phyloP scores from a whole-genome alignment of 352 stramenopile species.

The Paralagenidium karlingii region DNA sequence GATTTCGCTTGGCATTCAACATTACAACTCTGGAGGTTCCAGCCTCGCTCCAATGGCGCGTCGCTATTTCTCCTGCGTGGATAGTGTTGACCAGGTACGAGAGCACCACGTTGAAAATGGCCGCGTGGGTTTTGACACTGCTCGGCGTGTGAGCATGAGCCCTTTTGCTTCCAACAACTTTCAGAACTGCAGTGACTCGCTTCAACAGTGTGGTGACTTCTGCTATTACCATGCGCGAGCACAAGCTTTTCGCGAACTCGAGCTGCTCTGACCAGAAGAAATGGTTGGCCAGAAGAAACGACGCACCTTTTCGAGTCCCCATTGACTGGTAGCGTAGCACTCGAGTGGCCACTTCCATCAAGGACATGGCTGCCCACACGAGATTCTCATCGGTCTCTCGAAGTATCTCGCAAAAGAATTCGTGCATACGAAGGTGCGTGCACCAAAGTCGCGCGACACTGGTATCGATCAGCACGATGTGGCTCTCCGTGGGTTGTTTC shows the following conservation, averaged over 20 bases:
- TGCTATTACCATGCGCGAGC: too few species aligned
- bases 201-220: slow-evolving; percentile 13
- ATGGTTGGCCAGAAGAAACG: too few species aligned
- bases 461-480: too few species aligned
- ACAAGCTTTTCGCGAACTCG: too few species aligned
- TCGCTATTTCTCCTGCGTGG: slow-evolving; percentile 15
- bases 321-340: slow-evolving; percentile 17
- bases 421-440: slow-evolving; percentile 12
- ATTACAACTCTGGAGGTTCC: slow-evolving; percentile 13
- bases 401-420: slow-evolving; percentile 12
- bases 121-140: not conserved
- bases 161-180: slow-evolving; percentile 15
- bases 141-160: slow-evolving; percentile 1
- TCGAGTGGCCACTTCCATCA: slow-evolving; percentile 22
- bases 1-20: slow-evolving; percentile 13
- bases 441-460: too few species aligned
- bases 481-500: too few species aligned
- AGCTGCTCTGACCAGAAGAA: too few species aligned
- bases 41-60: slow-evolving; percentile 14
- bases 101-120: slow-evolving; percentile 3
- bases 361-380: slow-evolving; percentile 14
- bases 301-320: too few species aligned
- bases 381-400: slow-evolving; percentile 23
- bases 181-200: slow-evolving; percentile 9
- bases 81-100: slow-evolving; percentile 25